These are phyloP conservation scores for Zygosaccharomyces bailii DNA, from an alignment of 805 yeast genomes.

Conservation along the genomic window DNA sequence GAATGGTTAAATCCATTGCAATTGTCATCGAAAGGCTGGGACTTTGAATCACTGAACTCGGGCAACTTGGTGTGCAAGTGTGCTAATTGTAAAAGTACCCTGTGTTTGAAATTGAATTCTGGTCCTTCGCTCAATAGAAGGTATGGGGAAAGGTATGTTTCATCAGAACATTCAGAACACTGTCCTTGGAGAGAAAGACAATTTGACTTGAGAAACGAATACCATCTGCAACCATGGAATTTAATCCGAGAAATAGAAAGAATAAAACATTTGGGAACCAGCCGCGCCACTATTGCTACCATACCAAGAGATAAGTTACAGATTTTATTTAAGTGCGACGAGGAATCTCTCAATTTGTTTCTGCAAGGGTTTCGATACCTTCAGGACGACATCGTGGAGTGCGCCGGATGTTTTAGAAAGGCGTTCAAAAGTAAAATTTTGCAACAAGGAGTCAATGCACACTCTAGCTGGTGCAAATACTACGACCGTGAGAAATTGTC, in stretches of 20 bases:
- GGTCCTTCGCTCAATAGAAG: slow-evolving; percentile 9
- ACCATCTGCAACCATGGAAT: slow-evolving; percentile 15
- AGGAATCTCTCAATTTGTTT: slow-evolving; percentile 6
- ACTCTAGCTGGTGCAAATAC: slow-evolving; percentile 25
- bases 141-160: slow-evolving; percentile 12
- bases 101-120: slow-evolving; percentile 13
- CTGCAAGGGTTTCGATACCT: slow-evolving; percentile 19
- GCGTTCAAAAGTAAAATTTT: slow-evolving; percentile 11
- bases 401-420: slow-evolving; percentile 20
- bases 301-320: neutral
- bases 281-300: neutral
- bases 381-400: slow-evolving; percentile 9
- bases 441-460: slow-evolving; percentile 15
- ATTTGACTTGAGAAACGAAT: slow-evolving; percentile 15
- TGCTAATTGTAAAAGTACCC: slow-evolving; percentile 12
- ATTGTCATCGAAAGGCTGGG: slow-evolving; percentile 24
- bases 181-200: slow-evolving; percentile 21
- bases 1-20: slow-evolving; percentile 20
- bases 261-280: neutral
- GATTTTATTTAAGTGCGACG: slow-evolving; percentile 4
- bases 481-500: slow-evolving; percentile 13
- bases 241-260: slow-evolving; percentile 17
- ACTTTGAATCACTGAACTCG: neutral
- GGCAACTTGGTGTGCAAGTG: slow-evolving; percentile 12
- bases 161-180: slow-evolving; percentile 8